These are phyloP conservation scores for Nitzschia palea DNA, from an alignment of 108 stramenopile species.

Conservation along the genomic window DNA sequence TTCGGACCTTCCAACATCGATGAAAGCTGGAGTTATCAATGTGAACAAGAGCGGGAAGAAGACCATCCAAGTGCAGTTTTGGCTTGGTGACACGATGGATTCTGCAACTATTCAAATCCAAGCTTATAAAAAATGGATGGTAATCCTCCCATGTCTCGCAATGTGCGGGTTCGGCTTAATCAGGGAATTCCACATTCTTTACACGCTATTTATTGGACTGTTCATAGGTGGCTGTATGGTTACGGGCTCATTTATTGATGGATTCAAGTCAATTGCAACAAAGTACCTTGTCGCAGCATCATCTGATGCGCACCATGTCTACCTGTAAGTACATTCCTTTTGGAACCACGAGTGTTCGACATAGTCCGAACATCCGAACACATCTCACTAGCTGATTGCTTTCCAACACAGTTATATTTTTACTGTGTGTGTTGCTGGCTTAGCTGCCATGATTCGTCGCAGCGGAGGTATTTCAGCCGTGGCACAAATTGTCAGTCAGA, in stretches of 20 bases:
- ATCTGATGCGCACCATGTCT: conserved; percentile 31
- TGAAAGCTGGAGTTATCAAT: conserved; percentile 16
- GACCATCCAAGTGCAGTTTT: conserved; percentile 11
- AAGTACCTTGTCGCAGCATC: conserved; percentile 41
- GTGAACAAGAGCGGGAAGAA: not conserved
- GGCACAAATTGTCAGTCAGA: conserved; percentile 23
- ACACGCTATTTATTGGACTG: conserved; percentile 36
- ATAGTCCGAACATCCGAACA: not conserved
- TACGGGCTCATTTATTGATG: conserved; percentile 38
- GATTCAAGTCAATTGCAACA: conserved; percentile 49
- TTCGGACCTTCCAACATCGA: not conserved
- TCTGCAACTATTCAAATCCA: conserved; percentile 14
- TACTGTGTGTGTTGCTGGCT: conserved; percentile 49
- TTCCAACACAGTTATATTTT: conserved; percentile 36
- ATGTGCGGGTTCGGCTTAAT: conserved; percentile 38
- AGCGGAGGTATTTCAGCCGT: conserved; percentile 54
- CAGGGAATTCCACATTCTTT: conserved; percentile 23
- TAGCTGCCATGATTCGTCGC: conserved; percentile 54
- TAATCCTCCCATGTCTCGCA: conserved; percentile 48
- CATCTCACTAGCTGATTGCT: not conserved
- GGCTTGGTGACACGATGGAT: not conserved
- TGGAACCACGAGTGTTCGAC: too few relatives aligned
- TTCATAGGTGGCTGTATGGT: conserved; percentile 60
- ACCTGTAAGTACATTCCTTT: conserved; percentile 33
- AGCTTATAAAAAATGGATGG: conserved; percentile 38